Percentiles rank a stretch among this genome's conserved stretches.
These are phyloP conservation scores for Candida michaelii DNA, from an alignment of 805 yeast species.

Conservation along the genomic window DNA sequence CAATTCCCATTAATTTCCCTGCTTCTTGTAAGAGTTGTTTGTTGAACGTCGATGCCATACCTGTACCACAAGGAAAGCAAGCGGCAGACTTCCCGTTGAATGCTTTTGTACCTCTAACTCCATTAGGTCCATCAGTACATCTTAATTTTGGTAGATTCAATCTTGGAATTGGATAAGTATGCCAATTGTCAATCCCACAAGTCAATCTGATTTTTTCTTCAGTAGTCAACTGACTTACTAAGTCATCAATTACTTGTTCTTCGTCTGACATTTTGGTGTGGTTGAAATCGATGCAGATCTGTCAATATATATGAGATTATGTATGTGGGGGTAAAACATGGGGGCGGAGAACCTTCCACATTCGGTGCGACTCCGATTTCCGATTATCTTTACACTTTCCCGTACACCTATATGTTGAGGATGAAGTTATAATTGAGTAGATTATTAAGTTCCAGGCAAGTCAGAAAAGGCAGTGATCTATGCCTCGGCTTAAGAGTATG, in stretches of 20 bases:
- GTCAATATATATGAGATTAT: not conserved
- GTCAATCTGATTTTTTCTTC: conserved; percentile 26
- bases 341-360: conserved; percentile 9
- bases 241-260: conserved; percentile 20
- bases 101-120: conserved; percentile 31
- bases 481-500: too few species aligned
- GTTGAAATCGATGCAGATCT: not conserved
- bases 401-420: too few species aligned
- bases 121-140: conserved; percentile 38
- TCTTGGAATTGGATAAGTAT: conserved; percentile 40
- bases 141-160: conserved; percentile 48
- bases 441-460: too few species aligned
- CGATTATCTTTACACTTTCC: not conserved
- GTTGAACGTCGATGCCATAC: conserved; percentile 31
- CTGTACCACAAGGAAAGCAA: conserved; percentile 38
- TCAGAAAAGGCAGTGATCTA: too few species aligned
- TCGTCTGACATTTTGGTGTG: not conserved
- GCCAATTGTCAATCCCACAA: conserved; percentile 50
- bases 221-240: conserved; percentile 23
- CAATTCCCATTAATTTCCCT: conserved; percentile 33
- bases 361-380: conserved; percentile 1
- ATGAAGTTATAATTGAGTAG: too few species aligned
- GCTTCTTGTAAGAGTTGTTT: conserved; percentile 33
- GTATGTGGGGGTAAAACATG: conserved; percentile 7
- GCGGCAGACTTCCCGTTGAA: conserved; percentile 29